Evolutionary conservation across 2,329 filamentous ascomycete species (phyloP).

Genomic region (Pestalotiopsis sp.): DNA sequence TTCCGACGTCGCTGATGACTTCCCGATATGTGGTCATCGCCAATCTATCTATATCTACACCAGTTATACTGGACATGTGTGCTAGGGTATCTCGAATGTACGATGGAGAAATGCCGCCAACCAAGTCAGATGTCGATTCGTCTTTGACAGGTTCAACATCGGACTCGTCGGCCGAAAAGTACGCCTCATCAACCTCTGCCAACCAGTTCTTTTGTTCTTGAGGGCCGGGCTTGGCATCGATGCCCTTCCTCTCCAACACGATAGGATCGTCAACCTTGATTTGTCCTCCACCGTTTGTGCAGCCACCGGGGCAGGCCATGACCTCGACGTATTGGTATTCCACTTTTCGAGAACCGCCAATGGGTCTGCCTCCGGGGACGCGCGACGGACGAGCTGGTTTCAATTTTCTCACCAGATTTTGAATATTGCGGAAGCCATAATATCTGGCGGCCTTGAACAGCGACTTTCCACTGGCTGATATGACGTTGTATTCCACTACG

Average conservation of each 20-base stretch:
- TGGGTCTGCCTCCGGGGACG: constrained; percentile 74
- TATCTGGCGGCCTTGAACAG: constrained; percentile 85
- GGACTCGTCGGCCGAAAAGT: constrained; percentile 74
- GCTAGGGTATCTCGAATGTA: constrained; percentile 70
- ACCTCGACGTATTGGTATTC: constrained; percentile 97
- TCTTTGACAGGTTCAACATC: constrained; percentile 25
- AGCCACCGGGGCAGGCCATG: constrained; percentile 98
- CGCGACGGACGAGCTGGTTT: constrained; percentile 80
- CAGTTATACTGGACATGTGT: constrained; percentile 77
- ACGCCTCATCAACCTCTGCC: constrained; percentile 82
- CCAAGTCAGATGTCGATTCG: constrained; percentile 40
- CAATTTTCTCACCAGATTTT: constrained; percentile 91
- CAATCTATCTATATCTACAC: constrained; percentile 71
- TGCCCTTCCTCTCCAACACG: constrained; percentile 51
- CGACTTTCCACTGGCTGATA: constrained; percentile 55
- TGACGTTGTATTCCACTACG: constrained; percentile 81
- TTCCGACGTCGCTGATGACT: constrained; percentile 94
- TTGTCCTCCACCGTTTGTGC: constrained; percentile 96
- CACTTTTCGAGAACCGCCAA: constrained; percentile 57
- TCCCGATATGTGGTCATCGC: constrained; percentile 87
- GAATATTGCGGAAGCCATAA: constrained; percentile 98
- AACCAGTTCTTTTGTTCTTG: constrained; percentile 88
- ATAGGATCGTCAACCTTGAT: constrained; percentile 85
- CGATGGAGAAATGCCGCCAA: constrained; percentile 68
- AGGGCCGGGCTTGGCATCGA: constrained; percentile 63